Conservation (phyloP, 768 basidiomycete genomes). For the Amanita exitialis region DNA sequence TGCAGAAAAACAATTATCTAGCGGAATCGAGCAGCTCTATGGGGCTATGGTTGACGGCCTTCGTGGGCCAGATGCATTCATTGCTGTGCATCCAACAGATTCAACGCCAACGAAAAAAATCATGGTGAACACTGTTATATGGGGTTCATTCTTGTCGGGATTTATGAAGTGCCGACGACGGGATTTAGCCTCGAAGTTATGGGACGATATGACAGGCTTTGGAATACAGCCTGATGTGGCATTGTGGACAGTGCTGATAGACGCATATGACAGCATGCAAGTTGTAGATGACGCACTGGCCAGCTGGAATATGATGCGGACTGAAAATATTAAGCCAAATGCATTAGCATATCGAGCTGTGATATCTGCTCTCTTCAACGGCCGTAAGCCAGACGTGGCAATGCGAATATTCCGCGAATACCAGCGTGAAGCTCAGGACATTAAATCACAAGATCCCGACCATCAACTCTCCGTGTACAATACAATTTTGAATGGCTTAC, state of each 20-base stretch:
- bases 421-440: conserved; percentile 22
- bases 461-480: conserved; percentile 50
- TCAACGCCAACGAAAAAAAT: conserved; percentile 31
- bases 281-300: conserved; percentile 42
- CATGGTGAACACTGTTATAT: conserved; percentile 44
- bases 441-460: conserved; percentile 6
- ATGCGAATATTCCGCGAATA: conserved; percentile 42
- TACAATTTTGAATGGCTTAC: conserved; percentile 61
- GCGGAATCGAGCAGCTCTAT: conserved; percentile 39
- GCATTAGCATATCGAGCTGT: conserved; percentile 59
- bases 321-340: conserved; percentile 49
- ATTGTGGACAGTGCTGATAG: conserved; percentile 67
- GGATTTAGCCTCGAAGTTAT: conserved; percentile 52
- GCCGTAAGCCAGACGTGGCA: conserved; percentile 40
- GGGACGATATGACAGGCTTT: conserved; percentile 52
- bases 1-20: conserved; percentile 20
- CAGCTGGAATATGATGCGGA: conserved; percentile 56
- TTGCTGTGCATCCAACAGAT: conserved; percentile 32
- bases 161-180: conserved; percentile 47
- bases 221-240: conserved; percentile 40
- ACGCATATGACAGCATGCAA: conserved; percentile 44
- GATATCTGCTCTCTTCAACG: conserved; percentile 49
- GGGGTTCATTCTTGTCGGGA: conserved; percentile 57
- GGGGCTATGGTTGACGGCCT: conserved; percentile 39
- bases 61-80: conserved; percentile 39